Percentiles rank a stretch among this genome's conserved stretches.
Evolutionary conservation across 2,329 filamentous ascomycete genomes (phyloP).

Genomic region (Elsinoe necatrix): DNA sequence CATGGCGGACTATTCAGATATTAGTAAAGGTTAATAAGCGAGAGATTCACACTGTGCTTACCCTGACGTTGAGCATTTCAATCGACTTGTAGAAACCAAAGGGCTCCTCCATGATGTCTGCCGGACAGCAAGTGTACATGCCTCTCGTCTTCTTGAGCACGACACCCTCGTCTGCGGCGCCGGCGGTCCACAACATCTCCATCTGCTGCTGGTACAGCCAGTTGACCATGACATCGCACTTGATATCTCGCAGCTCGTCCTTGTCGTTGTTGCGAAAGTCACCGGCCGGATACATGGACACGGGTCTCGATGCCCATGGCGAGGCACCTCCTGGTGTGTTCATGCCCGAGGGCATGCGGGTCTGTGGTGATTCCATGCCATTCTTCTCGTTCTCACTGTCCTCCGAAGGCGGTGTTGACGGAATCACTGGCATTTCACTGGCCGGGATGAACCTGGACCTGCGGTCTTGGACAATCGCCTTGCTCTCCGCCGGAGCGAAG

Average conservation of each 20-base stretch:
- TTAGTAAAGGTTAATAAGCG: background rate
- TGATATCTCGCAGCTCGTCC: constrained; percentile 45
- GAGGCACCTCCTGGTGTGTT: constrained; percentile 9
- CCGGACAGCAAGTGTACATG: constrained; percentile 45
- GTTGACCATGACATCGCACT: constrained; percentile 54
- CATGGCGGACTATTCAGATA: constrained; percentile 50
- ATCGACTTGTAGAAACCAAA: constrained; percentile 45
- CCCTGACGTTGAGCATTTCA: constrained; percentile 45
- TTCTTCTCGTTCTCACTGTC: constrained; percentile 14
- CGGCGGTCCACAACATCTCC: constrained; percentile 45
- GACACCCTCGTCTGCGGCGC: constrained; percentile 45
- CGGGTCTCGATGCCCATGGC: constrained; percentile 25
- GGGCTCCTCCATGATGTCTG: constrained; percentile 37
- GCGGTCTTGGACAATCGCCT: constrained; percentile 10
- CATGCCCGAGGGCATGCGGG: constrained; percentile 1
- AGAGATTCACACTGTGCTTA: constrained; percentile 28
- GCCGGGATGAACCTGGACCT: constrained; percentile 11
- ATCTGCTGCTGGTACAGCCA: constrained; percentile 56
- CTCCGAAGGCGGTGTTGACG: background rate
- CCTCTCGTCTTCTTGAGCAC: constrained; percentile 46
- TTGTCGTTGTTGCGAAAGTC: constrained; percentile 33
- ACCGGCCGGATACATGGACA: constrained; percentile 29
- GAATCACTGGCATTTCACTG: constrained; percentile 2
- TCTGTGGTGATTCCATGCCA: constrained; percentile 7
- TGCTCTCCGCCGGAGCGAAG: constrained; percentile 18